phyloP scores from a whole-genome alignment of 257 asterid species.

The Forsythia viridissima region DNA sequence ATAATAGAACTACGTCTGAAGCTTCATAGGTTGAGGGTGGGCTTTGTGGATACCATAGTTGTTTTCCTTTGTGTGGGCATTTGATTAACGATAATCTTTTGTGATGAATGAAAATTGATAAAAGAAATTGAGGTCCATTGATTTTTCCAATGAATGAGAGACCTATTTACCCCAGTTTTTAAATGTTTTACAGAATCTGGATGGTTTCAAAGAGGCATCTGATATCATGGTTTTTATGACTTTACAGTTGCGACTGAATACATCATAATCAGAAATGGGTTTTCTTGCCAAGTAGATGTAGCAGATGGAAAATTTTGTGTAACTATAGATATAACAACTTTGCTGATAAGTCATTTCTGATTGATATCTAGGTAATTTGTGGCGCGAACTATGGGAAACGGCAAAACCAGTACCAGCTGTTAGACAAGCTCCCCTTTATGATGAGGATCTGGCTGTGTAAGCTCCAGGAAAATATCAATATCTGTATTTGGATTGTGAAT shows the following conservation, averaged over 20 bases:
- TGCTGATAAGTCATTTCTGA: constrained; percentile 19
- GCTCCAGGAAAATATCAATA: constrained; percentile 32
- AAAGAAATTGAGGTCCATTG: neutral
- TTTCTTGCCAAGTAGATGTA: constrained; percentile 11
- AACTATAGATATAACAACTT: neutral
- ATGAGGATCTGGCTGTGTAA: constrained; percentile 98
- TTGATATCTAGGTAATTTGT: constrained; percentile 75
- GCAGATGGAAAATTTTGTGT: neutral
- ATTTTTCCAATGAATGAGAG: constrained; percentile 6
- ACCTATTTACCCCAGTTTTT: neutral
- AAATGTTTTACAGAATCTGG: neutral
- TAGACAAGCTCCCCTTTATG: constrained; percentile 88
- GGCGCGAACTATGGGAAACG: constrained; percentile 99
- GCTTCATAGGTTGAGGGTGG: neutral
- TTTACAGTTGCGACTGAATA: neutral
- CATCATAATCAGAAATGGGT: neutral
- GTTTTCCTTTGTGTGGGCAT: neutral
- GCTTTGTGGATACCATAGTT: constrained; percentile 4
- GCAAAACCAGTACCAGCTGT: constrained; percentile 93
- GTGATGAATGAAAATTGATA: neutral
- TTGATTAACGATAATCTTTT: neutral
- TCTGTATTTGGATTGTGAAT: constrained; percentile 7
- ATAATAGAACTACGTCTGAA: neutral
- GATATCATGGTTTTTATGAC: neutral
- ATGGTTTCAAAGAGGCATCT: neutral